These are phyloP conservation scores for Botrytis galanthina DNA, from an alignment of 2,329 filamentous ascomycete genomes.

Conservation along the genomic window DNA sequence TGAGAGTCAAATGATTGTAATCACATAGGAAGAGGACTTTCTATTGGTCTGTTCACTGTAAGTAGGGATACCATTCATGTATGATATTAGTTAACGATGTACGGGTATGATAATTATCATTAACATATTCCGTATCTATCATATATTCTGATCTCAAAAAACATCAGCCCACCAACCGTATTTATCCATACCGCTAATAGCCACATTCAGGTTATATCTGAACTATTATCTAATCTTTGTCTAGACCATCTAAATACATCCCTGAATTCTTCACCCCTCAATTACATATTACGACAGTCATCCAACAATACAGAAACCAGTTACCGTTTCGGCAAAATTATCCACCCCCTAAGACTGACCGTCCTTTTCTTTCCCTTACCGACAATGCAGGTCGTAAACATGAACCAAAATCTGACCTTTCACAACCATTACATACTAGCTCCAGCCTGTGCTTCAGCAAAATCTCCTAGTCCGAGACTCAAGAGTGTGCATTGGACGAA, in stretches of 20 bases:
- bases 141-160: background rate
- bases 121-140: background rate
- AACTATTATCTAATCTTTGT: background rate
- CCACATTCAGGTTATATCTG: background rate
- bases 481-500: background rate
- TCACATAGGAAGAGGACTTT: background rate
- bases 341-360: background rate
- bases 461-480: constrained; percentile 1
- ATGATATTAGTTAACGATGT: background rate
- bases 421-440: background rate
- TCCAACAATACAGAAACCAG: background rate
- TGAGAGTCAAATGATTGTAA: background rate
- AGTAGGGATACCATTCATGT: background rate
- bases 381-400: background rate
- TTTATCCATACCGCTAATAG: background rate
- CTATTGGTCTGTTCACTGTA: background rate
- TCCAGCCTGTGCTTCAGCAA: background rate
- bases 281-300: background rate
- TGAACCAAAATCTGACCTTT: background rate
- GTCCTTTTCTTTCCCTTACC: background rate
- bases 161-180: background rate
- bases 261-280: background rate
- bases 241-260: background rate
- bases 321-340: background rate
- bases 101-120: background rate